Conservation (phyloP, 176 grass and related monocot genomes). For the Ensete ventricosum region DNA sequence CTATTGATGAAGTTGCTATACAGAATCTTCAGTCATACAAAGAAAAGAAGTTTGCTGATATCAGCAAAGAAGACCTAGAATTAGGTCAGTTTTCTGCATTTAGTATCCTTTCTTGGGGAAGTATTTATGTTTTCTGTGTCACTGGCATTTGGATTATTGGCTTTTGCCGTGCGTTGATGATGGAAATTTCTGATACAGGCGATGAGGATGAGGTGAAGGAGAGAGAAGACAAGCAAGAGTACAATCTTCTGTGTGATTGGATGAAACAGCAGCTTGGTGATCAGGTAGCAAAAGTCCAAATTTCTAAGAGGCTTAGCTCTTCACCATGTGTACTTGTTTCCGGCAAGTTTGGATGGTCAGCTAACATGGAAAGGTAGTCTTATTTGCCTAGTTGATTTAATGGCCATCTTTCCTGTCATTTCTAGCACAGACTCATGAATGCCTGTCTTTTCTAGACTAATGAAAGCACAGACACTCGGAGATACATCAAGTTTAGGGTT, state of each 20-base stretch:
- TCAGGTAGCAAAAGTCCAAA: constrained; percentile 87
- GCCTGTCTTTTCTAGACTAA: constrained; percentile 42
- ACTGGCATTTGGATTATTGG: neutral
- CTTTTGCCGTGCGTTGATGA: constrained; percentile 3
- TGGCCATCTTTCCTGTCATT: neutral
- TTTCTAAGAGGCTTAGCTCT: constrained; percentile 83
- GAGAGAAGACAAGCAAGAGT: constrained; percentile 65
- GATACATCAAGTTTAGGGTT: constrained; percentile 91
- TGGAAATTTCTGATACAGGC: constrained; percentile 30
- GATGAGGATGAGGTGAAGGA: constrained; percentile 70
- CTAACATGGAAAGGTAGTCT: constrained; percentile 91
- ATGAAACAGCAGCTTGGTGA: constrained; percentile 87
- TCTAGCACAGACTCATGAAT: no score
- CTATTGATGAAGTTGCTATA: constrained; percentile 90
- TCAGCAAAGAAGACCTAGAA: constrained; percentile 88
- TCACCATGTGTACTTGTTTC: constrained; percentile 96
- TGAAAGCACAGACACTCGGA: constrained; percentile 97
- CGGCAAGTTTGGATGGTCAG: constrained; percentile 92
- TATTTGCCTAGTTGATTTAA: neutral
- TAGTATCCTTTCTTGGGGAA: neutral
- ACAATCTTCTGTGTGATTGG: constrained; percentile 84
- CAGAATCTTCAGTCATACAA: constrained; percentile 94
- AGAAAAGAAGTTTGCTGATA: constrained; percentile 86
- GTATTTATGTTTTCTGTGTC: neutral
- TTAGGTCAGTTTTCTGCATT: constrained; percentile 31